Base-by-base conservation (phyloP, 306 rosid genomes). In the Bauhinia variegata region DNA sequence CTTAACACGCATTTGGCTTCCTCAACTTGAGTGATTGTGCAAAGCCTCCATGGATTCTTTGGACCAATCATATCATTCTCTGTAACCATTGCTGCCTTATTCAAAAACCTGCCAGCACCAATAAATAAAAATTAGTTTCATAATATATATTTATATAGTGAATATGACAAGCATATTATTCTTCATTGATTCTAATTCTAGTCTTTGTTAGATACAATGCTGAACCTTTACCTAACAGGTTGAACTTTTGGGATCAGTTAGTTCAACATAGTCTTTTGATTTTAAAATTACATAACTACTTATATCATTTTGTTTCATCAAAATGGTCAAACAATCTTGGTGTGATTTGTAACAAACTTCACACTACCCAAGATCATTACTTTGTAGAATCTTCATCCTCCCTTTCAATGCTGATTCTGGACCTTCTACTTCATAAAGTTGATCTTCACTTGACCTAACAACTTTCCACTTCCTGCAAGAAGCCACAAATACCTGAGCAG, bases 1-100 rank as follows among this genome's bases (percentile, higher is more conserved):
- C 82, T 72, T 17, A 86, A 19, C 0, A 86, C 76, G 23, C 91
- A 86, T 54, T 86, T 86, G 32, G 86, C 88, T 78, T 86, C 91
- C 69, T 86, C 91, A 2, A 86, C 91, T 59, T 86, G 91, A 30
- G 88, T 86, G 6, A 86, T 73, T 1, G 91, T 86, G 71, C 91
- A 86, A 14, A 86, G 67, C 18, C 62, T 63, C 91, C 91, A 86
- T 18, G 78, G 70, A 75, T 41, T 55, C 15, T 57, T 58, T 0
- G 7, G 13, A 11, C 63, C 56, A 48, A 12, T 7, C 6, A 1
- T 34, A 4, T 75, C 86, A 8, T 54, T 69, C 42, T 54, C 55
- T 1, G 58, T 78, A 10, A 65, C 9, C 0, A 80, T 83, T 44
- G 88, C 91, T 41, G 91, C 91, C 79, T 75, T 83, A 77, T 86